Conservation (phyloP, 2,329 filamentous ascomycete genomes). For the Aspergillus jensenii region DNA sequence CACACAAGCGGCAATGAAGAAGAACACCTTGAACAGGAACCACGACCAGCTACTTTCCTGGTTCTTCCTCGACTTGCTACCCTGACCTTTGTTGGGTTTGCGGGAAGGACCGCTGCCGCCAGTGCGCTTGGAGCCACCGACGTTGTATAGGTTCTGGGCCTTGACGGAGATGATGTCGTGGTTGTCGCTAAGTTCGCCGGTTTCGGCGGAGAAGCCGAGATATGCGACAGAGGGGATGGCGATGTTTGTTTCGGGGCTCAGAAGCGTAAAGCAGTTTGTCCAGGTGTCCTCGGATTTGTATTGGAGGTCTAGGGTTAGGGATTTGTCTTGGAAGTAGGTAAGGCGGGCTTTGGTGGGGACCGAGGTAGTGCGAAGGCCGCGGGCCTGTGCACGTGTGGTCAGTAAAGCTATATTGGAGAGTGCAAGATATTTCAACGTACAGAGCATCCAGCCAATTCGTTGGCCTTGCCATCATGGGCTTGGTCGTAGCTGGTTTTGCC, state of each 20-base stretch:
- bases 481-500: conserved; percentile 88
- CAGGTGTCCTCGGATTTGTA: conserved; percentile 90
- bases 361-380: conserved; percentile 78
- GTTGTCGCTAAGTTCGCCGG: conserved; percentile 94
- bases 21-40: conserved; percentile 78
- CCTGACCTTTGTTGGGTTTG: not conserved
- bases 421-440: conserved; percentile 41
- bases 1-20: conserved; percentile 68
- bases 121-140: conserved; percentile 15
- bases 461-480: conserved; percentile 87
- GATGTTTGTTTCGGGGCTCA: conserved; percentile 61
- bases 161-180: conserved; percentile 90
- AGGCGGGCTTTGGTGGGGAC: conserved; percentile 82
- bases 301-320: conserved; percentile 83
- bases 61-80: conserved; percentile 13
- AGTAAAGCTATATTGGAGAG: not conserved
- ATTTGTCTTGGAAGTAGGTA: conserved; percentile 97
- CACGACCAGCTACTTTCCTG: conserved; percentile 59
- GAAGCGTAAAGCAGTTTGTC: conserved; percentile 80
- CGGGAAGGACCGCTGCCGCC: conserved; percentile 22
- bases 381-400: conserved; percentile 52
- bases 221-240: conserved; percentile 74
- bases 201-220: conserved; percentile 70
- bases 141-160: conserved; percentile 82
- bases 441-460: conserved; percentile 91